Evolutionary conservation across 1,284 basidiomycete species (phyloP).

Genomic region (Cryptococcus sp.): DNA sequence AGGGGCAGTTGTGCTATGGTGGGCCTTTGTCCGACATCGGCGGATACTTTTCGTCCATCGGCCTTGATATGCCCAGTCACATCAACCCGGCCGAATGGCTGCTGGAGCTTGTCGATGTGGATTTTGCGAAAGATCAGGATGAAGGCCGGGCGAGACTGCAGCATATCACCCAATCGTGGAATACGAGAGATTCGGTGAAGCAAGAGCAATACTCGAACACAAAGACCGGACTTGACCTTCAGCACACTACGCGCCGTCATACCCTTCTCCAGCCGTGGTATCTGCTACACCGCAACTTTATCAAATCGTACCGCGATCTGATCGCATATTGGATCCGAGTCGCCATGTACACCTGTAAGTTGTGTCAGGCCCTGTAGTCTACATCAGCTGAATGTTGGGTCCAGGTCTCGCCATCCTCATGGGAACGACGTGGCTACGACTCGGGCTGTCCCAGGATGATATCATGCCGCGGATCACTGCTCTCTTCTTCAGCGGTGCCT

Average conservation of each 20-base stretch:
- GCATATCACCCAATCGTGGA: too few relatives aligned
- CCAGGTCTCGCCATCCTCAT: constrained; percentile 61
- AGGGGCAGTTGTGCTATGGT: constrained; percentile 77
- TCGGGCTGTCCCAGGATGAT: constrained; percentile 51
- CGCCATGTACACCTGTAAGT: constrained; percentile 59
- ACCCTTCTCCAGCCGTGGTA: constrained; percentile 3
- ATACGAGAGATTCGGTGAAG: too few relatives aligned
- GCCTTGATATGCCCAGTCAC: constrained; percentile 24
- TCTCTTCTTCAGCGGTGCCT: constrained; percentile 63
- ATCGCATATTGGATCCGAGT: constrained; percentile 65
- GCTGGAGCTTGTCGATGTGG: constrained; percentile 36
- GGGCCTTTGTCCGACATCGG: constrained; percentile 53
- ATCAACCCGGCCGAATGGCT: constrained; percentile 40
- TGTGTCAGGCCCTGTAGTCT: too few relatives aligned
- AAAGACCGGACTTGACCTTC: too few relatives aligned
- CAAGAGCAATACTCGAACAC: too few relatives aligned
- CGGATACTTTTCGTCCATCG: constrained; percentile 22
- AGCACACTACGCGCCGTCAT: too few relatives aligned
- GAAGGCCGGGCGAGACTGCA: too few relatives aligned
- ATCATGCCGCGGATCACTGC: constrained; percentile 50
- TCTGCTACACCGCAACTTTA: constrained; percentile 11
- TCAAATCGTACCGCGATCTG: constrained; percentile 51
- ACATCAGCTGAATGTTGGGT: neutral
- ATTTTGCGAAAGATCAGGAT: constrained; percentile 22
- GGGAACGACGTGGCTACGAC: constrained; percentile 64